phyloP scores from a whole-genome alignment of 768 basidiomycete species.

The Tulasnella sp. region DNA sequence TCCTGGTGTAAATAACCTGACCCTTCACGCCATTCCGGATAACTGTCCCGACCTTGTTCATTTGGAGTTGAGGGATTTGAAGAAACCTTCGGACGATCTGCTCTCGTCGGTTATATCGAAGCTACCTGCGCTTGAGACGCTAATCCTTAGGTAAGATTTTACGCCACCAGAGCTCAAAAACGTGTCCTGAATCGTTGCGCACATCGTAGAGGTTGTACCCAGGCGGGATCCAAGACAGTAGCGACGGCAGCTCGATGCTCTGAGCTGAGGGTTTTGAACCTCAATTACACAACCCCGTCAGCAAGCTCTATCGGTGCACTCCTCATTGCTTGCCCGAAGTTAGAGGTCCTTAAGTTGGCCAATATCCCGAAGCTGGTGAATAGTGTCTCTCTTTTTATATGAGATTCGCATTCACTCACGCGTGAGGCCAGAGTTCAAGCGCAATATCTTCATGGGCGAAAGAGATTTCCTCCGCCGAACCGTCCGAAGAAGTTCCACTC shows the following conservation, averaged over 20 bases:
- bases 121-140: conserved; percentile 44
- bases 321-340: conserved; percentile 39
- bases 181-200: neutral
- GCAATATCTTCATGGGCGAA: conserved; percentile 15
- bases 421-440: conserved; percentile 1
- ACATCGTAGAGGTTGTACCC: conserved; percentile 52
- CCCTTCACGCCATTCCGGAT: conserved; percentile 46
- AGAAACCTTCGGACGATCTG: conserved; percentile 48
- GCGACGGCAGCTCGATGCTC: conserved; percentile 44
- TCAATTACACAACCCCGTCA: conserved; percentile 57
- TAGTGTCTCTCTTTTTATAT: conserved; percentile 5
- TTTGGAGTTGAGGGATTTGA: conserved; percentile 51
- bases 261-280: conserved; percentile 47
- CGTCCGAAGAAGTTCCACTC: conserved; percentile 33
- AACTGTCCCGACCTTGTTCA: conserved; percentile 42
- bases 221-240: conserved; percentile 50
- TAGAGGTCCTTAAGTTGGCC: conserved; percentile 60
- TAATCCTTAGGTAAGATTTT: conserved; percentile 53
- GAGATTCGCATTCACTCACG: neutral
- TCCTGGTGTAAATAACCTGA: conserved; percentile 51
- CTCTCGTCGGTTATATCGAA: conserved; percentile 51
- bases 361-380: conserved; percentile 59
- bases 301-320: conserved; percentile 48
- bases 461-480: neutral
- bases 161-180: neutral